Conservation (phyloP, 2,329 filamentous ascomycete genomes). For the Talaromyces atroroseus region DNA sequence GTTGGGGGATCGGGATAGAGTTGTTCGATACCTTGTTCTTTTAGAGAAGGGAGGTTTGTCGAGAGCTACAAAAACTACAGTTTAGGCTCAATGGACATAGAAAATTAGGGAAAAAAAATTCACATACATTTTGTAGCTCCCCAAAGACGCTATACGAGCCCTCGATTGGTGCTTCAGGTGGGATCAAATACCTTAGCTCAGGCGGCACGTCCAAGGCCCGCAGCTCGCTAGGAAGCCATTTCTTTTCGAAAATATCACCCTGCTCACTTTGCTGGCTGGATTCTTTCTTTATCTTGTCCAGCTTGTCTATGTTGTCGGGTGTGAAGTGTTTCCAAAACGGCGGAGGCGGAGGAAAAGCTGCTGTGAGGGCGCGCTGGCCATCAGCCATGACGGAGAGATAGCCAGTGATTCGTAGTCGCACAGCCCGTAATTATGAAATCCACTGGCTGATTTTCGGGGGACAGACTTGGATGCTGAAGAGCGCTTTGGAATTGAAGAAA, state of each 20-base stretch:
- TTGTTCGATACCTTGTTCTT: conserved; percentile 65
- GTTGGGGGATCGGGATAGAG: conserved; percentile 53
- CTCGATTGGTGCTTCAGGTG: conserved; percentile 66
- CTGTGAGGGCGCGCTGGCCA: conserved; percentile 47
- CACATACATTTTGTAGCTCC: conserved; percentile 53
- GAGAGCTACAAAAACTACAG: conserved; percentile 34
- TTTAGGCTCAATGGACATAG: background rate
- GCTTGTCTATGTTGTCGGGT: conserved; percentile 60
- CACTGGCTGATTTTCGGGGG: background rate
- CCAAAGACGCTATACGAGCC: conserved; percentile 74
- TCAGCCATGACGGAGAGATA: conserved; percentile 52
- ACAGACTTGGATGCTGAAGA: background rate
- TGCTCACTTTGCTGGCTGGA: conserved; percentile 20
- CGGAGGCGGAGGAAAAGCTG: conserved; percentile 79
- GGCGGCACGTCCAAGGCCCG: conserved; percentile 52
- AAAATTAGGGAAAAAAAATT: conserved; percentile 3
- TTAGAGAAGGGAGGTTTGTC: conserved; percentile 61
- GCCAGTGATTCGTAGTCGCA: background rate
- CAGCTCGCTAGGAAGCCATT: conserved; percentile 30
- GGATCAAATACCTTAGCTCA: conserved; percentile 72
- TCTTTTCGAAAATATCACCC: conserved; percentile 27
- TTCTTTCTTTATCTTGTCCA: conserved; percentile 47
- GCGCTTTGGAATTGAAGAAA: background rate
- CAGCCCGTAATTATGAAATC: background rate
- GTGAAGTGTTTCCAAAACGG: conserved; percentile 90